Evolutionary conservation across 495 filamentous ascomycete species (phyloP), one percentile per base, ranked within the genome.

Genomic region (Neurospora sp.): DNA sequence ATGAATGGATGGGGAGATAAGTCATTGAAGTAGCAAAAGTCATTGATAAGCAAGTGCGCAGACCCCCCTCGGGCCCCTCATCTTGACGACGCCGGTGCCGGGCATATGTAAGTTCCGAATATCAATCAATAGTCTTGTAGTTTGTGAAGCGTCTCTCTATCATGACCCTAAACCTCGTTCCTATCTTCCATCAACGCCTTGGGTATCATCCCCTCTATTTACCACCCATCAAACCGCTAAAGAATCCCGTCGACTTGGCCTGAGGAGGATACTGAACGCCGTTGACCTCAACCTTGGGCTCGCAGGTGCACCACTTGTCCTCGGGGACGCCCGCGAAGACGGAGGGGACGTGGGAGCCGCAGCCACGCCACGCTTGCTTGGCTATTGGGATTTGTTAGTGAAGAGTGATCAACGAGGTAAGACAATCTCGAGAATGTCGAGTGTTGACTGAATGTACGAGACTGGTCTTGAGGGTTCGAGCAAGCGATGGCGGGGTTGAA

Each of bases 311-410:
- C 81, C 90, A 85, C 53, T 90, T 77, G 18, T 81, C 77, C 71
- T 87, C 82, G 37, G 88, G 83, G 12, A 90, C 79, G 14, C 81
- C 75, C 73, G 88, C 84, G 78, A 92, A 86, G n/a, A 90, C 90
- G 0, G 80, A 80, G 35, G 89, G 85, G 70, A 92, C 84, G 75
- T 92, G 90, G 75, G 44, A 79, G 65, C 90, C 90, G 83, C 90
- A 92, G 75, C 90, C 90, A 79, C 84, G 88, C 90, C 90, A 92
- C 69, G 88, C 82, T 77, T 85, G 80, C 81, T 90, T 91, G 45
- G 87, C 90, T 92, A 70, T 72, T n/a, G 37, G 8, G 1, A 18
- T 39, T 69, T 35, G 20, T 38, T 37, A 31, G 10, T 31, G 27
- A 59, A 27, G 4, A 47, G 1, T 47, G n/a, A 0, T 47, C 44